These are phyloP conservation scores for Kokia cookei DNA, from an alignment of 441 rosid genomes.

Conservation along the genomic window DNA sequence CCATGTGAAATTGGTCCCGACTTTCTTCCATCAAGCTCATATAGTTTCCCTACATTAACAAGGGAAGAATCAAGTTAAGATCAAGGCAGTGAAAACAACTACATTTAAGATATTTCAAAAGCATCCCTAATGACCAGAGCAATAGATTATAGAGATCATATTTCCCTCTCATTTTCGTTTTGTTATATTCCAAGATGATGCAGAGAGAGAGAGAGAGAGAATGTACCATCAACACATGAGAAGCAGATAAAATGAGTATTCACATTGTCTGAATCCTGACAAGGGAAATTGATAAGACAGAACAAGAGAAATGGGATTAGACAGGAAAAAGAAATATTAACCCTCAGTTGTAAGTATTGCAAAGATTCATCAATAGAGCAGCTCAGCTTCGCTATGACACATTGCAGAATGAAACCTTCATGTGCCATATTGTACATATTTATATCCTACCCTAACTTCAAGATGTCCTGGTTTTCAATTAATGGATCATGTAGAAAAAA, in stretches of 20 bases:
- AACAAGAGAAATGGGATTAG: not conserved
- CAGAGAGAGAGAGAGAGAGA: conserved; percentile 2
- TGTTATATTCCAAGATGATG: not conserved
- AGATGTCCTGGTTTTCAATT: not conserved
- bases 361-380: not conserved
- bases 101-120: not conserved
- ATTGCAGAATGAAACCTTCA: not conserved
- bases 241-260: conserved; percentile 85
- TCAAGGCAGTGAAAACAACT: not conserved
- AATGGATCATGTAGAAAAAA: not conserved
- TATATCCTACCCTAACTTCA: not conserved
- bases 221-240: conserved; percentile 69
- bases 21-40: conserved; percentile 93
- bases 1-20: conserved; percentile 70
- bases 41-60: conserved; percentile 51
- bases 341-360: not conserved
- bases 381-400: not conserved
- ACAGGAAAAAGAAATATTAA: not conserved
- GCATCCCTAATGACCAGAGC: not conserved
- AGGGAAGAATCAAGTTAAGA: not conserved
- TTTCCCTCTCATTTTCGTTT: not conserved
- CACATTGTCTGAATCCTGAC: conserved; percentile 61
- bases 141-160: not conserved
- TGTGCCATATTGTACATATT: not conserved
- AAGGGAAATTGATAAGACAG: conserved; percentile 1